These are phyloP conservation scores for Penicillium verhagenii DNA, from an alignment of 495 filamentous ascomycete species.

Conservation along the genomic window DNA sequence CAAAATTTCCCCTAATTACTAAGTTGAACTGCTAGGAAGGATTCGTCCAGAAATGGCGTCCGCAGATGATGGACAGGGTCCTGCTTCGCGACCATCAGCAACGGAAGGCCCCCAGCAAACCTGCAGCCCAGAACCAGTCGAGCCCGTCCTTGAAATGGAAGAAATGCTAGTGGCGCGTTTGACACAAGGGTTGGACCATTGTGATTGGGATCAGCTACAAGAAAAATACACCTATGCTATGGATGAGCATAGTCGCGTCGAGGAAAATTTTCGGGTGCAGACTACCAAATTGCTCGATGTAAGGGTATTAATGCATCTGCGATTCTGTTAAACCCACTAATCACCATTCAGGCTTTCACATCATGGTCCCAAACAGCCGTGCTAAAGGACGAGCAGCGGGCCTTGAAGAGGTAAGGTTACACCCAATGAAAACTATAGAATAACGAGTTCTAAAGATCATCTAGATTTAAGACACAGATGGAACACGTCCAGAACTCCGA, in stretches of 20 bases:
- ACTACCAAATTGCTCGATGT: constrained; percentile 63
- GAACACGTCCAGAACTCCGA: constrained; percentile 71
- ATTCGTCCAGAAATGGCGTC: neutral
- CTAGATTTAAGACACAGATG: constrained; percentile 72
- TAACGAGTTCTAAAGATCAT: neutral
- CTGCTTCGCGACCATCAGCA: neutral
- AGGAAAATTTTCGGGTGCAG: constrained; percentile 62
- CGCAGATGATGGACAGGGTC: neutral
- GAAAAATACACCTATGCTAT: constrained; percentile 60
- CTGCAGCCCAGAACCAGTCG: constrained; percentile 11
- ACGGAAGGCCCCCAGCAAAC: neutral
- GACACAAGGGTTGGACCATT: constrained; percentile 36
- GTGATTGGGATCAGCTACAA: constrained; percentile 69
- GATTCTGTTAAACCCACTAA: neutral
- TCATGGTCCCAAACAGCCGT: constrained; percentile 66
- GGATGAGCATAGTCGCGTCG: constrained; percentile 54
- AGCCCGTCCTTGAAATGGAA: constrained; percentile 7
- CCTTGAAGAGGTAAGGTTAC: constrained; percentile 57
- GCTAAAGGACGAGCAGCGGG: constrained; percentile 67
- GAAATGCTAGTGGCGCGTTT: constrained; percentile 15
- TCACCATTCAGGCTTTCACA: constrained; percentile 54
- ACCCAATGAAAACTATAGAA: neutral
- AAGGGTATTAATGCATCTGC: constrained; percentile 1
- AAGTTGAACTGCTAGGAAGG: neutral
- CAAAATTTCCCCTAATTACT: neutral